Conservation (phyloP, 345 rosid species). For the Syzygium grande region DNA sequence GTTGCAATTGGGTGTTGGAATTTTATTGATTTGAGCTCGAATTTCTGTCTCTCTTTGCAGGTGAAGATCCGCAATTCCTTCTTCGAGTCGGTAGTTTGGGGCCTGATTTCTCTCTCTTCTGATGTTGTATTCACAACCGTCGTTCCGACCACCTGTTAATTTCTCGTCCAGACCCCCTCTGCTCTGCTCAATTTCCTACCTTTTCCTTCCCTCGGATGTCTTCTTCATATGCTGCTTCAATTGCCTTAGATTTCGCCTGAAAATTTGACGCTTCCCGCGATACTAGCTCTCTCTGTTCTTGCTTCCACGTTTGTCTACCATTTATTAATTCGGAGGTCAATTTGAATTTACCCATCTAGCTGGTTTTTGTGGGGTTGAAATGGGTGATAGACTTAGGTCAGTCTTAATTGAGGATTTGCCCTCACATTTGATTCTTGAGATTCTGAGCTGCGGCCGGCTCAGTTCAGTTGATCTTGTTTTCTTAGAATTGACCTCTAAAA, state of each 20-base stretch:
- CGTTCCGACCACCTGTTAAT: conserved; percentile 34
- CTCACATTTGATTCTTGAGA: conserved; percentile 80
- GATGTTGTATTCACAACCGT: conserved; percentile 71
- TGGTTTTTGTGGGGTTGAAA: conserved; percentile 14
- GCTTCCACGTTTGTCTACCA: not conserved
- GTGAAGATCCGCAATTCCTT: not conserved
- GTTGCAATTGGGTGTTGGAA: not conserved
- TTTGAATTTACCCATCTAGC: not conserved
- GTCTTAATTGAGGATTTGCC: conserved; percentile 74
- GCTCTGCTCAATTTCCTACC: conserved; percentile 35
- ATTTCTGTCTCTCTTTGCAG: not conserved
- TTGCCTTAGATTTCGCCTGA: conserved; percentile 71
- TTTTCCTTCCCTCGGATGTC: conserved; percentile 57
- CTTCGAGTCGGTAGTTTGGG: conserved; percentile 4
- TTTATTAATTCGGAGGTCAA: not conserved
- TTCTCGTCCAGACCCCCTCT: conserved; percentile 32
- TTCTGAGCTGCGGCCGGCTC: conserved; percentile 63
- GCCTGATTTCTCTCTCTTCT: conserved; percentile 37
- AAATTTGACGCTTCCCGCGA: conserved; percentile 38
- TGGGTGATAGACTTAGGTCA: conserved; percentile 60
- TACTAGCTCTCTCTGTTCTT: not conserved
- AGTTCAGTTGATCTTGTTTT: conserved; percentile 53
- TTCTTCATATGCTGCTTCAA: conserved; percentile 74
- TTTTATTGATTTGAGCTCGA: conserved; percentile 1
- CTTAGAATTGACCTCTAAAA: conserved; percentile 74